These are phyloP conservation scores for Drechslerella dactyloides DNA, from an alignment of 2,329 filamentous ascomycete genomes.

Conservation along the genomic window DNA sequence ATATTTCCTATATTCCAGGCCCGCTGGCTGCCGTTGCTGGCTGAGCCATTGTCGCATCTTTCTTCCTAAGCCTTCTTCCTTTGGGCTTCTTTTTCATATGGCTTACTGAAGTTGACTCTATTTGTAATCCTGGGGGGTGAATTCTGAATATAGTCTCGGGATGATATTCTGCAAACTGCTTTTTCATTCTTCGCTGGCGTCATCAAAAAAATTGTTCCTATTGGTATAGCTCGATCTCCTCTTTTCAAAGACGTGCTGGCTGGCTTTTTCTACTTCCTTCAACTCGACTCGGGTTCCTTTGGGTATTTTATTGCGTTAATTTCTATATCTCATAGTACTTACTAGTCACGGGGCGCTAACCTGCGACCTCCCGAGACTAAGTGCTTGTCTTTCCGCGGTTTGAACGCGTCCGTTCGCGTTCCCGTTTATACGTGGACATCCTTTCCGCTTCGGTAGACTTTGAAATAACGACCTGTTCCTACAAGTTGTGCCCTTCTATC, in stretches of 20 bases:
- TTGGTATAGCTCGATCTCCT: slow-evolving; percentile 13
- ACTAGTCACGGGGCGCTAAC: no score
- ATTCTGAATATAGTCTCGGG: slow-evolving; percentile 14
- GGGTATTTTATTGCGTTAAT: not conserved
- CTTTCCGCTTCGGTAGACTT: slow-evolving; percentile 5
- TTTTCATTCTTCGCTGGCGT: slow-evolving; percentile 27
- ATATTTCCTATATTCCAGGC: slow-evolving; percentile 15
- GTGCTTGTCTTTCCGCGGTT: not conserved
- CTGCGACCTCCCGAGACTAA: no score
- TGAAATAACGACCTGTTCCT: slow-evolving; percentile 8
- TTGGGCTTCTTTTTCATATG: not conserved
- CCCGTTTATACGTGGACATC: not conserved
- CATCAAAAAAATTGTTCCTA: slow-evolving; percentile 25
- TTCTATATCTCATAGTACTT: not conserved
- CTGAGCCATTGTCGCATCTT: not conserved
- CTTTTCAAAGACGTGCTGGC: not conserved
- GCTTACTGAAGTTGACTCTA: slow-evolving; percentile 1
- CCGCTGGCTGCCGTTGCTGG: not conserved
- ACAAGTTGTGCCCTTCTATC: not conserved
- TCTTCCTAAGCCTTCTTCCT: slow-evolving; percentile 4
- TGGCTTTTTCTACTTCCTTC: not conserved
- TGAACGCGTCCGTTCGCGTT: not conserved
- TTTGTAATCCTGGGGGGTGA: slow-evolving; percentile 39
- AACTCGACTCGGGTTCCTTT: not conserved
- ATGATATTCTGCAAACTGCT: slow-evolving; percentile 2